Evolutionary conservation across 176 grass and related monocot genomes (phyloP).

Genomic region (Cenchrus americanus): DNA sequence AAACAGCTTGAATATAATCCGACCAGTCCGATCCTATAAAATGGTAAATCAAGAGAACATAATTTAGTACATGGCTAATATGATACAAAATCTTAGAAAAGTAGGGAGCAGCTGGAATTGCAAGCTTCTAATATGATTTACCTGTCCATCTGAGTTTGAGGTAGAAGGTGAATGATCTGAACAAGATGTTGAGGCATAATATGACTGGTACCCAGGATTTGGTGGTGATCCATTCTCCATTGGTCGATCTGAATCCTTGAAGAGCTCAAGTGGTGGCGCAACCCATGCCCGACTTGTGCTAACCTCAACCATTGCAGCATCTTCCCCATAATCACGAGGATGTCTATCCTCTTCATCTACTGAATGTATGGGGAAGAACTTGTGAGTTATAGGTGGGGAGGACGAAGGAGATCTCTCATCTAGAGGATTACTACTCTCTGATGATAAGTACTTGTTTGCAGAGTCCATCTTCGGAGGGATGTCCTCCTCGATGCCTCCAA

Average conservation of each 20-base stretch:
- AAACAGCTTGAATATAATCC: constrained; percentile 98
- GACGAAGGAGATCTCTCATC: constrained; percentile 91
- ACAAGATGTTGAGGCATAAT: constrained; percentile 82
- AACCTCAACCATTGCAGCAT: constrained; percentile 63
- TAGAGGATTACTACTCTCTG: constrained; percentile 95
- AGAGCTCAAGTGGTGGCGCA: constrained; percentile 64
- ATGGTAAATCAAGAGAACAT: constrained; percentile 8
- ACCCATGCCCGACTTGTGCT: constrained; percentile 69
- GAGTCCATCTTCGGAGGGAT: constrained; percentile 66
- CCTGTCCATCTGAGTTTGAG: constrained; percentile 95
- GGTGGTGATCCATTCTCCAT: constrained; percentile 55
- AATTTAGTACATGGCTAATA: constrained; percentile 2
- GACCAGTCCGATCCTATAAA: constrained; percentile 87
- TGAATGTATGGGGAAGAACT: constrained; percentile 85
- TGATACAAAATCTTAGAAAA: background rate
- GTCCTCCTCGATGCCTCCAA: constrained; percentile 62
- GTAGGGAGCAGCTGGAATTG: background rate
- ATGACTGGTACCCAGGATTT: constrained; percentile 59
- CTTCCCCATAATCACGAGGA: constrained; percentile 62
- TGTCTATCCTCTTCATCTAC: constrained; percentile 53
- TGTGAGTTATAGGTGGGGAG: constrained; percentile 80
- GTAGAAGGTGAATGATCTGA: constrained; percentile 95
- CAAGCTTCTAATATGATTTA: constrained; percentile 38
- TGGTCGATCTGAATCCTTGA: constrained; percentile 64
- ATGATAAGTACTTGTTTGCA: constrained; percentile 90